Evolutionary conservation across 345 rosid genomes (phyloP), one percentile per base, ranked within the genome.

Genomic region (Rubroshorea leprosula): DNA sequence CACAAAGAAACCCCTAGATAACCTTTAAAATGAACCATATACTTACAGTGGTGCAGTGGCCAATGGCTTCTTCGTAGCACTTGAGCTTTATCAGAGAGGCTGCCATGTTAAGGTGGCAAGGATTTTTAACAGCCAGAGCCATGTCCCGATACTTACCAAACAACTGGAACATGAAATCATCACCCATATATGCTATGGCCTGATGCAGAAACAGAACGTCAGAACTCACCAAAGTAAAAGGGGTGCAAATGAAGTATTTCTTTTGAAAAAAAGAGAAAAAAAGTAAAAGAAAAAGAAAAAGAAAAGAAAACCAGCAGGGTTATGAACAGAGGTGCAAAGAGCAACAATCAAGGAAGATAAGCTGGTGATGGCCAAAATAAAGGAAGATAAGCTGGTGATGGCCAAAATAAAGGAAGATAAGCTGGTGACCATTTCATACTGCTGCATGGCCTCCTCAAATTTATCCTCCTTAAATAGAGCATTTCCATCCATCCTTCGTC

Each of bases 81-180:
- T 77, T 83, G 41, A 86, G 85, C 83, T 92, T 92, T 71, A 89
- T 85, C 41, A 89, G 65, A 73, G 93, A 89, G 26, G 96, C 97
- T 23, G 98, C 96, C 69, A 76, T 86, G 76, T 92, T 92, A 52
- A 89, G 80, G 70, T 92, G 98, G 68, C 93, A 93, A 58, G 99
- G 99, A 76, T 89, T 89, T 72, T 92, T 92, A 23, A 92, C 99
- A 25, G 99, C 97, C 72, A 89, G 74, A 51, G 99, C 99, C 97
- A 89, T 89, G 72, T 92, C 99, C 49, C 82, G 83, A 62, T 81
- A 89, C 79, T 92, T 92, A 61, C 97, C 98, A 72, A 89, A 89
- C 62, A 89, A 76, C 72, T 89, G 98, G 75, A 92, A 89, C 96
- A 92, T 92, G 64, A 92, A 92, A 71, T 92, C 97, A 35, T 92